Conservation (phyloP, 2,329 filamentous ascomycete genomes). For the Arthrobotrys sinensis region DNA sequence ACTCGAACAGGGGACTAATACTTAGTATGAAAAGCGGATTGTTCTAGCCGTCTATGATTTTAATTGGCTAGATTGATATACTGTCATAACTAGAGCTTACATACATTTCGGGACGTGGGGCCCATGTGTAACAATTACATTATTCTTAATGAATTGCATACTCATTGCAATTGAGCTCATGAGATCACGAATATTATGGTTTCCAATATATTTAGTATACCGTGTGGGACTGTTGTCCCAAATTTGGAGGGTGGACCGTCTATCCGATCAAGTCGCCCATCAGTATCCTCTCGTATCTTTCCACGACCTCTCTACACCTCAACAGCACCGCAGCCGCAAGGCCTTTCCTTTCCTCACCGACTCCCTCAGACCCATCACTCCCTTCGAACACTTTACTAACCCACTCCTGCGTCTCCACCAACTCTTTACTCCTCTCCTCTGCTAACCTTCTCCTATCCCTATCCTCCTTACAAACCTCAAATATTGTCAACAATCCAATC, state of each 20-base stretch:
- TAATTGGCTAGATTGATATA: not conserved
- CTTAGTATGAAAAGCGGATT: not conserved
- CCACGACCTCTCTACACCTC: slow-evolving; percentile 78
- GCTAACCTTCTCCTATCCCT: slow-evolving; percentile 76
- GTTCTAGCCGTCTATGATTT: not conserved
- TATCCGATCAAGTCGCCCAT: slow-evolving; percentile 63
- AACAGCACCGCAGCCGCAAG: slow-evolving; percentile 83
- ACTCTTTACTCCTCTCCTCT: slow-evolving; percentile 79
- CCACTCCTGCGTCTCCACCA: slow-evolving; percentile 92
- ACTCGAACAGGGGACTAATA: not conserved
- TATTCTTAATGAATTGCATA: not conserved
- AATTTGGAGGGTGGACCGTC: not conserved
- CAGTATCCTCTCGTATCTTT: slow-evolving; percentile 63
- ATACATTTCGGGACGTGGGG: not conserved
- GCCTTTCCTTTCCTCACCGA: slow-evolving; percentile 52
- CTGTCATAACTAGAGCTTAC: not conserved
- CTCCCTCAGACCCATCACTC: slow-evolving; percentile 55
- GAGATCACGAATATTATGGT: not conserved
- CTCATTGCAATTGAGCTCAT: not conserved
- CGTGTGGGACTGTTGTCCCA: not conserved
- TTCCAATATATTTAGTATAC: too few species aligned
- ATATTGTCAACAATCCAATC: slow-evolving; percentile 81
- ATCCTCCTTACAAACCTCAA: slow-evolving; percentile 85
- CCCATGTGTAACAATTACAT: slow-evolving; percentile 1
- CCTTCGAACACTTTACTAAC: slow-evolving; percentile 81